These are phyloP conservation scores for Elongisporangium anandrum DNA, from an alignment of 352 stramenopile species.

Conservation along the genomic window DNA sequence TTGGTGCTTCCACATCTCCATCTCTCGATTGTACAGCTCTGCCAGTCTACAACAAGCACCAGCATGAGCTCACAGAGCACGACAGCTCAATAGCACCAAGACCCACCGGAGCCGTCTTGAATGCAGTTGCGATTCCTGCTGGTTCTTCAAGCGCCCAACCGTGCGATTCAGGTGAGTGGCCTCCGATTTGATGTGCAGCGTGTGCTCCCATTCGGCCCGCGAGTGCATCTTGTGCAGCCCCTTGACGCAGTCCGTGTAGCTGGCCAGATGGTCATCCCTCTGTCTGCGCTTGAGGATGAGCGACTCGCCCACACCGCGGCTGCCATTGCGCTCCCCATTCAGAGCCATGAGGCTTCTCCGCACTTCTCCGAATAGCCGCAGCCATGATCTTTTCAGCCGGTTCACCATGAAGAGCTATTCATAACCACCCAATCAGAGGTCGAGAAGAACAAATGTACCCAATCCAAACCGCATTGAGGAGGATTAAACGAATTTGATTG, in stretches of 20 bases:
- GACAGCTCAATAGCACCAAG: background rate
- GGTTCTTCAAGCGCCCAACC: slow-evolving; percentile 54
- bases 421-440: slow-evolving; percentile 1
- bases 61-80: background rate
- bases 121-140: slow-evolving; percentile 72
- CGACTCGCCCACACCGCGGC: slow-evolving; percentile 59
- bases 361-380: slow-evolving; percentile 1
- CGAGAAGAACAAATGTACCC: background rate
- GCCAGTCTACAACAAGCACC: slow-evolving; percentile 31
- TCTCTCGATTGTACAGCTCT: slow-evolving; percentile 72
- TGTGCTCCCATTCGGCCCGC: slow-evolving; percentile 70
- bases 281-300: slow-evolving; percentile 71
- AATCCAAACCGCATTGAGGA: background rate
- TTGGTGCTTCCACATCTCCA: slow-evolving; percentile 63
- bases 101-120: slow-evolving; percentile 42
- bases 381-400: slow-evolving; percentile 3
- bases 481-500: slow-evolving; percentile 1
- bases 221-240: slow-evolving; percentile 42
- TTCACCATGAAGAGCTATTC: slow-evolving; percentile 10
- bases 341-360: slow-evolving; percentile 2
- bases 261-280: slow-evolving; percentile 59
- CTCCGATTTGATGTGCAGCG: slow-evolving; percentile 48
- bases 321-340: slow-evolving; percentile 5
- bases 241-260: slow-evolving; percentile 48
- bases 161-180: slow-evolving; percentile 38